These are phyloP conservation scores for Pythium pyrilobum DNA, from an alignment of 352 stramenopile genomes.

Conservation along the genomic window DNA sequence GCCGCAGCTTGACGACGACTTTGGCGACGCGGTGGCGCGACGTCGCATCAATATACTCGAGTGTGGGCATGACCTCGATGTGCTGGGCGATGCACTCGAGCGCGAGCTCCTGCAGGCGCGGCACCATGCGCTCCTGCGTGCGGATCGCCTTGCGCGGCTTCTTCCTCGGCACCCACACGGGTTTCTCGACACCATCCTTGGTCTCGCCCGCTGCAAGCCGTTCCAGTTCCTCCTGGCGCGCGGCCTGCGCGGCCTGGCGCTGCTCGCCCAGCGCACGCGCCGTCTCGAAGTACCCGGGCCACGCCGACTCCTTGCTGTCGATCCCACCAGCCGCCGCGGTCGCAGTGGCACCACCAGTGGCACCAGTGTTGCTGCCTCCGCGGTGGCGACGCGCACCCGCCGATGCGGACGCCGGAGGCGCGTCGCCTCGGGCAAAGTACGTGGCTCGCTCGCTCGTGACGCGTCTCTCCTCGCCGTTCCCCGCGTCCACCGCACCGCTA, in stretches of 20 bases:
- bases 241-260: slow-evolving; percentile 49
- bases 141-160: slow-evolving; percentile 41
- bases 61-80: slow-evolving; percentile 58
- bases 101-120: slow-evolving; percentile 46
- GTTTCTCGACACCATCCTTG: slow-evolving; percentile 4
- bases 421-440: slow-evolving; percentile 30
- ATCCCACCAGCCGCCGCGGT: not conserved
- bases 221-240: slow-evolving; percentile 47
- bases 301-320: slow-evolving; percentile 24
- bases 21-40: slow-evolving; percentile 55
- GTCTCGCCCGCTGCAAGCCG: slow-evolving; percentile 25
- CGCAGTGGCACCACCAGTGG: not conserved
- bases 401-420: slow-evolving; percentile 9
- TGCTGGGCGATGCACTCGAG: slow-evolving; percentile 51
- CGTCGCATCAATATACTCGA: slow-evolving; percentile 65
- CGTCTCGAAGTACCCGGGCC: slow-evolving; percentile 77
- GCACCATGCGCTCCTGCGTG: slow-evolving; percentile 41
- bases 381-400: slow-evolving; percentile 6
- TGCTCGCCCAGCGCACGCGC: slow-evolving; percentile 56
- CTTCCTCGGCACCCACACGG: slow-evolving; percentile 48
- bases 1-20: slow-evolving; percentile 46
- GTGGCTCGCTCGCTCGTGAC: slow-evolving; percentile 22
- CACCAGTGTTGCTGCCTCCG: not conserved
- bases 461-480: not conserved
- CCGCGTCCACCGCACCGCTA: not conserved